Conservation (phyloP, 2,329 filamentous ascomycete species). For the Metarhizium brunneum region DNA sequence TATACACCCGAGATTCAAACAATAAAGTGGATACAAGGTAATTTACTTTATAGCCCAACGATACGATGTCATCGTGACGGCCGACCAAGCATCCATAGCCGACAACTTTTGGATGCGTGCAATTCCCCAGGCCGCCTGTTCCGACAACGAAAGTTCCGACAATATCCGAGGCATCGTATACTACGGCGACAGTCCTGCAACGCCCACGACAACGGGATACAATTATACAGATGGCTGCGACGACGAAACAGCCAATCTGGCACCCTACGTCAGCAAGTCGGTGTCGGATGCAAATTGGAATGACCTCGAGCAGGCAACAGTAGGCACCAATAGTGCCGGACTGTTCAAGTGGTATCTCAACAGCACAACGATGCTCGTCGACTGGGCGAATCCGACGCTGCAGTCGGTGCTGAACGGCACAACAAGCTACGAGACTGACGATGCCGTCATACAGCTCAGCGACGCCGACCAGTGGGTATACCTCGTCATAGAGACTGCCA, state of each 20-base stretch:
- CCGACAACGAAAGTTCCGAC: slow-evolving; percentile 12
- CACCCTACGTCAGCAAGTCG: too few relatives aligned
- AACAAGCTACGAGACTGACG: slow-evolving; percentile 9
- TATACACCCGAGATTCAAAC: too few relatives aligned
- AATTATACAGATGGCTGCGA: too few relatives aligned
- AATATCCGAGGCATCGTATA: slow-evolving; percentile 41
- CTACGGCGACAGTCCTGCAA: slow-evolving; percentile 22
- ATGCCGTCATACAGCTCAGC: slow-evolving; percentile 20
- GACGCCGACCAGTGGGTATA: slow-evolving; percentile 20
- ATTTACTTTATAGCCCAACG: slow-evolving; percentile 23
- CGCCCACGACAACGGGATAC: not conserved
- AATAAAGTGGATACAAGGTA: too few relatives aligned
- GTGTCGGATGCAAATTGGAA: too few relatives aligned
- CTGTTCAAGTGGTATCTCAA: slow-evolving; percentile 10
- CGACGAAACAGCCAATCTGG: too few relatives aligned
- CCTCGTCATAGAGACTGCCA: slow-evolving; percentile 17
- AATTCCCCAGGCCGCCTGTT: slow-evolving; percentile 8
- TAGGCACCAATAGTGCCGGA: too few relatives aligned
- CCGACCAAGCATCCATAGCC: slow-evolving; percentile 19
- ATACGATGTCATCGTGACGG: slow-evolving; percentile 36
- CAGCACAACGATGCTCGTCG: slow-evolving; percentile 20
- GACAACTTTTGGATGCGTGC: slow-evolving; percentile 37
- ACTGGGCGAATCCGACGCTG: slow-evolving; percentile 22
- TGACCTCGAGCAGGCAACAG: too few relatives aligned
- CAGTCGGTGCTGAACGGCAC: slow-evolving; percentile 12